Percentiles rank a stretch among this genome's conserved stretches.
Evolutionary conservation across 83 land plant genomes (phyloP).

Genomic region (Picea engelmannii): DNA sequence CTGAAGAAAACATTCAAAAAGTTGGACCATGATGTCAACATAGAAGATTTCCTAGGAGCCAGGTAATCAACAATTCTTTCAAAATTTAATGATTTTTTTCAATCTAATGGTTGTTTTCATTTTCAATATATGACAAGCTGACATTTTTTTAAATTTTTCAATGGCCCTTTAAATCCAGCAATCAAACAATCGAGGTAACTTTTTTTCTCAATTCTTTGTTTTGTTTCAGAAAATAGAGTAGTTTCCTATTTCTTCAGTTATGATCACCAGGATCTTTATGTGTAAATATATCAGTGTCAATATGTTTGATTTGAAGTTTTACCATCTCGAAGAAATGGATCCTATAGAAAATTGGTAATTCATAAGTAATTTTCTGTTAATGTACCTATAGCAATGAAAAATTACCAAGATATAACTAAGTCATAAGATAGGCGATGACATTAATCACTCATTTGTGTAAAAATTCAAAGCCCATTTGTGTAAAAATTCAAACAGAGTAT

Average conservation of each 20-base stretch:
- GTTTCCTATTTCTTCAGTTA: too few relatives aligned
- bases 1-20: conserved; percentile 73
- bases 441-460: too few relatives aligned
- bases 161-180: not conserved
- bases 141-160: not conserved
- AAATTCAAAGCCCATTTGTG: too few relatives aligned
- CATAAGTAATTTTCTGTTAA: not conserved
- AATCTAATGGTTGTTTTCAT: not conserved
- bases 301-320: too few relatives aligned
- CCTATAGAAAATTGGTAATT: not conserved
- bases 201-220: not conserved
- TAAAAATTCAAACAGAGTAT: too few relatives aligned
- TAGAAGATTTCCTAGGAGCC: conserved; percentile 54
- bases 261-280: too few relatives aligned
- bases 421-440: too few relatives aligned
- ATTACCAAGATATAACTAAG: not conserved
- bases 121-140: not conserved
- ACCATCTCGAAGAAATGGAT: too few relatives aligned
- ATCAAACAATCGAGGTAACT: conserved; percentile 7
- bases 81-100: not conserved
- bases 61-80: conserved; percentile 27
- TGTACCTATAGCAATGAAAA: not conserved
- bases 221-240: not conserved
- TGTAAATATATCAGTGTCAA: too few relatives aligned
- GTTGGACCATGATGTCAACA: conserved; percentile 65